Base-by-base conservation (phyloP, 2,329 filamentous ascomycete species). In the Niveomyces coronatus region DNA sequence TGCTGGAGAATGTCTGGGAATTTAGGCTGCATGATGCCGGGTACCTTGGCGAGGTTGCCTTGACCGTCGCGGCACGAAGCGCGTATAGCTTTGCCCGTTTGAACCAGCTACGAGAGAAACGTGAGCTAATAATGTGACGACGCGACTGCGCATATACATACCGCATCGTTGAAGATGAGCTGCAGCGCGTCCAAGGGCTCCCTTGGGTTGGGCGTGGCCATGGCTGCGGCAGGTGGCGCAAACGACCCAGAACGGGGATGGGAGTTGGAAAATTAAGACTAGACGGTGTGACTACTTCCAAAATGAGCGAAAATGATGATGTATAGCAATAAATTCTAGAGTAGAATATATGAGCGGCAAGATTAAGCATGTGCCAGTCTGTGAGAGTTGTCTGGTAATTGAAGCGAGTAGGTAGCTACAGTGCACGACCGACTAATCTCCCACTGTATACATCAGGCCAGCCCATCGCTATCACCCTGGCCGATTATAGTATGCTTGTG, bases 51-150 rank as follows among this genome's bases (percentile, higher is more conserved):
- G 13, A 60, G 43, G 30, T 59, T 59, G 41, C 58, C 62, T 28
- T 63, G 57, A 11, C 62, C 60, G 45, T 72, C 67, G 45, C 63
- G 67, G 20, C 60, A 57, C 26, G 65, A 65, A 2, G 65, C 57
- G 34, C 63, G 70, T 10, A 78, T 56, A 14, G 71, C 70, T 50
- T 73, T 79, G 13, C 72, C 74, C 2, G 69, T 72, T 52, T 77
- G 69, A 11, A 79, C 62, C 18, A 78, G 65, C 74, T 79, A 27
- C 23, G 20, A 28, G 18, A 9, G 26, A 18, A 28, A 34, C 37
- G 20, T 41, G 23, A n/a, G 14, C 9, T 16, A 10, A 15, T 22
- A 27, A n/a, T 9, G 27, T 36, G 23, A 24, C 14, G 10, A 31
- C 19, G 8, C 2, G 30, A 17, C 14, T 33, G 35, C 24, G 23